A percentile compares a stretch with the other conserved stretches of the same genome.
These are phyloP conservation scores for Beauveria pseudobassiana DNA, from an alignment of 2,329 filamentous ascomycete species.

Conservation along the genomic window DNA sequence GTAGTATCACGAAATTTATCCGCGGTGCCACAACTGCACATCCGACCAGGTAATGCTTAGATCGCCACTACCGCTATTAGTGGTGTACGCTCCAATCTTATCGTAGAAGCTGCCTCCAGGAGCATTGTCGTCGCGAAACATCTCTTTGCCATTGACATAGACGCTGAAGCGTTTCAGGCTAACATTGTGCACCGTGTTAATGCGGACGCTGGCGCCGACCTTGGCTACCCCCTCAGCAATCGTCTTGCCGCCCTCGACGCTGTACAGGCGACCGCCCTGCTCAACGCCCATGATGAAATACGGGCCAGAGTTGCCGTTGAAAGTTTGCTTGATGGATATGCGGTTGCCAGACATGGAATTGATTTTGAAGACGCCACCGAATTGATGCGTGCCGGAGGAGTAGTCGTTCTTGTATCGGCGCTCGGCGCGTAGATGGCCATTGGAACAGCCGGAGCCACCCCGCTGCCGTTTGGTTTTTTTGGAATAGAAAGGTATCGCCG, in stretches of 20 bases:
- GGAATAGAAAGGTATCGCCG: conserved; percentile 8
- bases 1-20: background rate
- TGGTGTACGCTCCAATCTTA: conserved; percentile 20
- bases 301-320: conserved; percentile 16
- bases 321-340: conserved; percentile 20
- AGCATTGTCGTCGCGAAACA: conserved; percentile 15
- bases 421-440: conserved; percentile 10
- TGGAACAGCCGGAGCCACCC: conserved; percentile 7
- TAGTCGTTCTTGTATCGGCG: conserved; percentile 11
- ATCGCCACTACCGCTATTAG: conserved; percentile 16
- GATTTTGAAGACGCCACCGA: conserved; percentile 19
- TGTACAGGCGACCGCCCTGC: conserved; percentile 16
- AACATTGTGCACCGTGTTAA: conserved; percentile 20
- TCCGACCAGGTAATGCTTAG: conserved; percentile 3
- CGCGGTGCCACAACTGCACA: conserved; percentile 7
- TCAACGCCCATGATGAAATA: conserved; percentile 18
- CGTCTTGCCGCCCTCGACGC: conserved; percentile 16
- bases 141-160: conserved; percentile 19
- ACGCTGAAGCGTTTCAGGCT: conserved; percentile 15
- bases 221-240: conserved; percentile 15
- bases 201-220: conserved; percentile 15
- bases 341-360: conserved; percentile 17
- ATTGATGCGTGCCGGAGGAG: conserved; percentile 12
- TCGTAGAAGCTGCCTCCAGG: conserved; percentile 20
- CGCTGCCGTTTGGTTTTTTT: background rate